phyloP scores from a whole-genome alignment of 495 filamentous ascomycete genomes.

The Daldinia childiae region DNA sequence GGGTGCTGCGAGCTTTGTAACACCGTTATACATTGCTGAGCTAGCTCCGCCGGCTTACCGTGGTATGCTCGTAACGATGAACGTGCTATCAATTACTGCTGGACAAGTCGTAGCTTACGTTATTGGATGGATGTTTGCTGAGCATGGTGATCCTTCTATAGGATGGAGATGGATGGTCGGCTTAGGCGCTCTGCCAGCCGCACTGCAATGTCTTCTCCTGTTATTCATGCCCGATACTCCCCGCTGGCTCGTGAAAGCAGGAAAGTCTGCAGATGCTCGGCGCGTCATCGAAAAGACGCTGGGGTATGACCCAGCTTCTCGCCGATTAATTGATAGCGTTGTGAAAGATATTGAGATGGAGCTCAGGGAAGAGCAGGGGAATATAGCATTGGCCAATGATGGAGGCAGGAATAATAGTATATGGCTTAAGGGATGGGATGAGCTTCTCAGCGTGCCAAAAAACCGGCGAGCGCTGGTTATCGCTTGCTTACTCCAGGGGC shows the following conservation, averaged over 20 bases:
- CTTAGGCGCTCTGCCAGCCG: constrained; percentile 79
- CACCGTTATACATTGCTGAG: constrained; percentile 88
- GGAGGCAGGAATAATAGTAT: constrained; percentile 37
- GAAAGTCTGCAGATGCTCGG: constrained; percentile 66
- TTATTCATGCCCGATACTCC: constrained; percentile 83
- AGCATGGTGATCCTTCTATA: constrained; percentile 54
- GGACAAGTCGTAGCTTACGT: constrained; percentile 90
- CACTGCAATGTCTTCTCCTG: constrained; percentile 72
- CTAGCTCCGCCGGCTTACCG: constrained; percentile 77
- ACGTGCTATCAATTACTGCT: constrained; percentile 80
- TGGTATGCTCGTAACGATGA: constrained; percentile 80
- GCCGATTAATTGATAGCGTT: constrained; percentile 62
- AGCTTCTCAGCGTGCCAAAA: constrained; percentile 67
- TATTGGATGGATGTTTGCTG: constrained; percentile 72
- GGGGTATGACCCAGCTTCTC: constrained; percentile 57
- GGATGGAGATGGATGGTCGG: constrained; percentile 95
- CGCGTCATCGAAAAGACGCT: constrained; percentile 71
- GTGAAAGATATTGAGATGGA: constrained; percentile 74
- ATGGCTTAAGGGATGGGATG: constrained; percentile 59
- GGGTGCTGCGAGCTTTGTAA: constrained; percentile 82
- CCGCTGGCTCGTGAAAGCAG: constrained; percentile 81
- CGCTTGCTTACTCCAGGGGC: constrained; percentile 82
- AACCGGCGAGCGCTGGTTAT: constrained; percentile 84
- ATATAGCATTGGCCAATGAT: constrained; percentile 46
- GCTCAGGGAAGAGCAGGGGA: constrained; percentile 70